Conservation (phyloP, 2,329 filamentous ascomycete species). For the Hyphodiscus sp. region DNA sequence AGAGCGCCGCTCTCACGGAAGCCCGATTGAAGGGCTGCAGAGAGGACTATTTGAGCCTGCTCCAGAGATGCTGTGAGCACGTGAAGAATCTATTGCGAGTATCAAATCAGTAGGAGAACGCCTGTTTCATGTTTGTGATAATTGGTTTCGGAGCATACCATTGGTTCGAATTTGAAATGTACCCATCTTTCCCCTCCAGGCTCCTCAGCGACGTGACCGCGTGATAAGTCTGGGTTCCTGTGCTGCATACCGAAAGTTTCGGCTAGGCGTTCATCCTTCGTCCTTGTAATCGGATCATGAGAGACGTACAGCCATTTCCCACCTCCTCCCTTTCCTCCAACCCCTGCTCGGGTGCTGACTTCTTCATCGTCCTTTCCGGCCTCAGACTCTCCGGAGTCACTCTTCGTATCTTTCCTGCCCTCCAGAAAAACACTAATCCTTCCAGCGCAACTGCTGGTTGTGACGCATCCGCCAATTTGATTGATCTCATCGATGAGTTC, state of each 20-base stretch:
- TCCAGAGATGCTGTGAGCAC: constrained; percentile 69
- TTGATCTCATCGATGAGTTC: constrained; percentile 78
- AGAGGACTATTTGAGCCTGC: constrained; percentile 69
- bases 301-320: constrained; percentile 84
- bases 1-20: constrained; percentile 88
- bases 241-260: constrained; percentile 37
- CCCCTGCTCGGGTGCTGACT: constrained; percentile 42
- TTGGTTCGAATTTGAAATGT: constrained; percentile 90
- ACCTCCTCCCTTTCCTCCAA: constrained; percentile 80
- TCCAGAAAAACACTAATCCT: constrained; percentile 84
- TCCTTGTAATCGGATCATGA: constrained; percentile 58
- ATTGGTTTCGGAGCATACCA: constrained; percentile 53
- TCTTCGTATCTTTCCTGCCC: constrained; percentile 39
- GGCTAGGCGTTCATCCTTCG: constrained; percentile 13
- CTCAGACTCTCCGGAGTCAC: constrained; percentile 12
- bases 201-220: constrained; percentile 23
- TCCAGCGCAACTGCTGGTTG: constrained; percentile 89
- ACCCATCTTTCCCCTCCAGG: constrained; percentile 42
- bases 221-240: constrained; percentile 1
- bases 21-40: constrained; percentile 71
- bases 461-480: constrained; percentile 65
- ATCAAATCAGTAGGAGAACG: not conserved
- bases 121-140: not conserved
- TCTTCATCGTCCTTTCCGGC: constrained; percentile 6
- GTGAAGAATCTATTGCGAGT: constrained; percentile 67